Conservation (phyloP, 345 rosid species). For the Salix koriyanagi region DNA sequence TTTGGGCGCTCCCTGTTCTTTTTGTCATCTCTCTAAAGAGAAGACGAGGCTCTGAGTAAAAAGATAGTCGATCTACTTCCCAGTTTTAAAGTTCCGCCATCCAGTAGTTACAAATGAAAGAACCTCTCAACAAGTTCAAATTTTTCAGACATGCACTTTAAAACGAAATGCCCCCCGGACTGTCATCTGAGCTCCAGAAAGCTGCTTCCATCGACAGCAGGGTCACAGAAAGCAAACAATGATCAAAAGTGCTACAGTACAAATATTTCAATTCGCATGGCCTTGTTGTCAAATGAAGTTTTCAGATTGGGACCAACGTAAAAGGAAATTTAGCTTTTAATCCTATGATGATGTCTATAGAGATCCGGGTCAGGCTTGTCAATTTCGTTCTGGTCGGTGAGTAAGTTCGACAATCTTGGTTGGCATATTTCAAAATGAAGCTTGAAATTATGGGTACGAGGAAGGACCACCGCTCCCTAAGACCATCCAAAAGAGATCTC, state of each 20-base stretch:
- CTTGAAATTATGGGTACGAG: constrained; percentile 20
- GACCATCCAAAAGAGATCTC: constrained; percentile 29
- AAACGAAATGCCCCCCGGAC: constrained; percentile 3
- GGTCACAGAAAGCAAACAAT: constrained; percentile 29
- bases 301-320: constrained; percentile 32
- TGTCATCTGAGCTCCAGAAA: constrained; percentile 14
- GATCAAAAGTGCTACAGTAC: constrained; percentile 18
- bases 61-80: neutral
- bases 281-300: constrained; percentile 13
- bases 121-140: neutral
- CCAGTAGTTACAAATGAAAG: neutral
- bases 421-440: constrained; percentile 27
- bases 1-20: neutral
- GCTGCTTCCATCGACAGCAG: constrained; percentile 16
- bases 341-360: constrained; percentile 15
- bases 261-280: constrained; percentile 15
- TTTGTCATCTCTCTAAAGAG: neutral
- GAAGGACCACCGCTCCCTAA: constrained; percentile 38
- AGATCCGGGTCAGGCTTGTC: constrained; percentile 8
- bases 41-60: neutral
- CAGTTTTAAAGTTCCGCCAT: neutral
- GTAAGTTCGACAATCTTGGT: constrained; percentile 10
- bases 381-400: too few species aligned
- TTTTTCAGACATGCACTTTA: too few species aligned
- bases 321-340: constrained; percentile 19